Percentiles rank a stretch among this genome's conserved stretches.
Evolutionary conservation across 495 filamentous ascomycete species (phyloP).

Genomic region (Talaromyces liani): DNA sequence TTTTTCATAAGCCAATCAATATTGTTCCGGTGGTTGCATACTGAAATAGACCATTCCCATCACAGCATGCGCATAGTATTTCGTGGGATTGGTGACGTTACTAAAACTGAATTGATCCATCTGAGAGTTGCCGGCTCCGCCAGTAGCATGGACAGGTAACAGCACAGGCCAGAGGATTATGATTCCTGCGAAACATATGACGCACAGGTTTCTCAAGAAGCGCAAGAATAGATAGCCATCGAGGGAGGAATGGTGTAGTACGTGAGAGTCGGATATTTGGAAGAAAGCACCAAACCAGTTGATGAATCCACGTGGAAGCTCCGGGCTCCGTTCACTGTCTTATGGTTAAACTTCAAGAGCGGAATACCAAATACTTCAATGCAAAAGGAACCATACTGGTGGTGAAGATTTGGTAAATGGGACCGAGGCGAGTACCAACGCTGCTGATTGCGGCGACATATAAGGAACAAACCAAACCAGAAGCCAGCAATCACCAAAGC

Average conservation of each 20-base stretch:
- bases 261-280: conserved; percentile 50
- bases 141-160: conserved; percentile 73
- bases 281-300: conserved; percentile 59
- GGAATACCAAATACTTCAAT: not conserved
- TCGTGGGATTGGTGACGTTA: conserved; percentile 46
- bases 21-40: conserved; percentile 21
- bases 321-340: conserved; percentile 27
- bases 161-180: conserved; percentile 74
- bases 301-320: conserved; percentile 41
- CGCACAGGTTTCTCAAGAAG: conserved; percentile 63
- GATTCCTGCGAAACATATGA: conserved; percentile 66
- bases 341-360: not conserved
- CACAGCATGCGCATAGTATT: conserved; percentile 56
- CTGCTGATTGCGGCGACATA: conserved; percentile 62
- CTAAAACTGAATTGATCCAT: conserved; percentile 61
- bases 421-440: conserved; percentile 79
- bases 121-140: conserved; percentile 49
- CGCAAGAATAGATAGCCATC: conserved; percentile 82
- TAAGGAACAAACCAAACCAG: conserved; percentile 64
- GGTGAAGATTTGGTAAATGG: conserved; percentile 63
- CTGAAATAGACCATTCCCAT: conserved; percentile 49
- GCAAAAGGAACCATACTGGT: conserved; percentile 40
- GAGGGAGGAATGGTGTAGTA: conserved; percentile 59
- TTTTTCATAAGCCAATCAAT: not conserved
- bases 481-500: conserved; percentile 57